Evolutionary conservation across 2,329 filamentous ascomycete species (phyloP).

Genomic region (Aureobasidium sp.): DNA sequence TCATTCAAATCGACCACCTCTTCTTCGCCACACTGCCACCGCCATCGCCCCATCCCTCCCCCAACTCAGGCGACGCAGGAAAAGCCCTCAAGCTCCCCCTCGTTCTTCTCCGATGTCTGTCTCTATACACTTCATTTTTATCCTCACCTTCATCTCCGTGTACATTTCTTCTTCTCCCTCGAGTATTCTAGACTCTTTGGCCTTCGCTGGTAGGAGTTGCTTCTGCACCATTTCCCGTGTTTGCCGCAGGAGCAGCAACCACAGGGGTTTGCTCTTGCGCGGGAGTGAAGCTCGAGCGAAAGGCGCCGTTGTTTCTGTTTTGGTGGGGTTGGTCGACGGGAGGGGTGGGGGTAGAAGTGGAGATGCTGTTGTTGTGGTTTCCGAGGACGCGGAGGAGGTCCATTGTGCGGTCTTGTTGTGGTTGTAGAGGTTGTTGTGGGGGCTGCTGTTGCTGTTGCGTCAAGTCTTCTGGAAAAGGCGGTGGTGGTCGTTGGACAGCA

Average conservation of each 20-base stretch:
- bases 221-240: too few species aligned
- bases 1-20: too few species aligned
- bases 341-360: not conserved
- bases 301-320: slow-evolving; percentile 10
- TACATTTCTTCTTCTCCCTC: too few species aligned
- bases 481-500: not conserved
- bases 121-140: not conserved
- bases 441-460: not conserved
- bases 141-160: not conserved
- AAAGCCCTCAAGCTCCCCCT: not conserved
- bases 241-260: too few species aligned
- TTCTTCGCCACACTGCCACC: too few species aligned
- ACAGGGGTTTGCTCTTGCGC: too few species aligned
- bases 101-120: not conserved
- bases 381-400: slow-evolving; percentile 1
- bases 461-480: not conserved
- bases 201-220: not conserved
- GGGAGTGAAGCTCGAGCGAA: not conserved
- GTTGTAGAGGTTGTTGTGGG: not conserved
- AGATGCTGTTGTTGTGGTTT: not conserved
- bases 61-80: not conserved
- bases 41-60: not conserved
- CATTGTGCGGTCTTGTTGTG: slow-evolving; percentile 6
- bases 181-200: not conserved
- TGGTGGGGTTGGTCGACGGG: not conserved